phyloP scores from a whole-genome alignment of 179 eudicot genomes.

The Pouteria campechiana region DNA sequence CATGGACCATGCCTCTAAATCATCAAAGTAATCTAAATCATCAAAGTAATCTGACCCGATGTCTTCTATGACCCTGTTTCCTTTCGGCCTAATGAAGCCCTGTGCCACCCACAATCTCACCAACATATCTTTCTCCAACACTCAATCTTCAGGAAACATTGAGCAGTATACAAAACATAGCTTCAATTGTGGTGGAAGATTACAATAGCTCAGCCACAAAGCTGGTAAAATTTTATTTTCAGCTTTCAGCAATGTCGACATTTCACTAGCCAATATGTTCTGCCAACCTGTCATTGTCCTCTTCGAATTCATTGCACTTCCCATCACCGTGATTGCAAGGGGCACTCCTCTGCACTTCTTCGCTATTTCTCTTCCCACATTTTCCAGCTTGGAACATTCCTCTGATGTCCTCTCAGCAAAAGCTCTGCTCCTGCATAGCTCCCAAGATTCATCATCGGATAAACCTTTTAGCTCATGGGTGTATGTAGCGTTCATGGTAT shows the following conservation, averaged over 20 bases:
- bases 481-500: no score
- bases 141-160: conserved; percentile 10
- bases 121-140: conserved; percentile 9
- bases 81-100: conserved; percentile 16
- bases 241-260: conserved; percentile 12
- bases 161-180: conserved; percentile 15
- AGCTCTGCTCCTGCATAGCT: no score
- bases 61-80: conserved; percentile 6
- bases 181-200: conserved; percentile 9
- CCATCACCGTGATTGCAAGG: no score
- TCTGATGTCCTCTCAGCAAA: no score
- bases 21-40: no score
- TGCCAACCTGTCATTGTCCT: conserved; percentile 8
- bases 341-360: no score
- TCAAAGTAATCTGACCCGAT: conserved; percentile 8
- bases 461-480: no score
- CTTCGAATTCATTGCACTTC: no score
- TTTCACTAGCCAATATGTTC: conserved; percentile 6
- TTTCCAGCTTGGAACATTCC: no score
- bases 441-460: no score
- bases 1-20: no score
- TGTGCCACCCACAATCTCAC: conserved; percentile 21
- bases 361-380: no score
- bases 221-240: conserved; percentile 3
- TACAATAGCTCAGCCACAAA: conserved; percentile 8